Percentiles rank a stretch among this genome's conserved stretches.
Evolutionary conservation across 345 rosid species (phyloP).

Genomic region (Ailanthus altissimus): DNA sequence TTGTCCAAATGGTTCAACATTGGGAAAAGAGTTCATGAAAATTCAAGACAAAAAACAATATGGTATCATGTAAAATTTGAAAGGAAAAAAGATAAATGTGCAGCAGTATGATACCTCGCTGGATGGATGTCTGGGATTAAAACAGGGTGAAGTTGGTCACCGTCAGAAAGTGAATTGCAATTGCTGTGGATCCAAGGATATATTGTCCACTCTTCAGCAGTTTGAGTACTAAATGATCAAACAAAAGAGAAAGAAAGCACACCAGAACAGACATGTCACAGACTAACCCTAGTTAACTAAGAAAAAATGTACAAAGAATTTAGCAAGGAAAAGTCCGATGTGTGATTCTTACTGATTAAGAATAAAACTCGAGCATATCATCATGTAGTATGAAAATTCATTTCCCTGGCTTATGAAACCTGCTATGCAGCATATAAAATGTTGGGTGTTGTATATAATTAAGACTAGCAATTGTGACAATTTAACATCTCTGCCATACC

Average conservation of each 20-base stretch:
- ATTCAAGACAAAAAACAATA: neutral
- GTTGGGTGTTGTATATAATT: constrained; percentile 9
- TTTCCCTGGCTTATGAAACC: constrained; percentile 99
- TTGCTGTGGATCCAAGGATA: constrained; percentile 98
- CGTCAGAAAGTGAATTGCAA: constrained; percentile 87
- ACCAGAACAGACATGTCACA: constrained; percentile 4
- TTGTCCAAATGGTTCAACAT: neutral
- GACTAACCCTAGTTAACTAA: neutral
- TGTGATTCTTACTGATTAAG: constrained; percentile 74
- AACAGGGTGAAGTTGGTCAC: constrained; percentile 85
- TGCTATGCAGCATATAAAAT: constrained; percentile 38
- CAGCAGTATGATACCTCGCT: constrained; percentile 62
- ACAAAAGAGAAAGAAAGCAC: neutral
- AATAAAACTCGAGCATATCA: constrained; percentile 98
- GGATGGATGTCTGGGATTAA: constrained; percentile 89
- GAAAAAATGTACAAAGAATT: constrained; percentile 10
- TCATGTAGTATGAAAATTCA: constrained; percentile 99
- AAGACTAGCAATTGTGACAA: neutral
- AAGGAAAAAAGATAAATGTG: neutral
- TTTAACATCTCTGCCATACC: constrained; percentile 48
- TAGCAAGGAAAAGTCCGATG: neutral
- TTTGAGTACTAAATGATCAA: constrained; percentile 46
- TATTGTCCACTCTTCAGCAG: constrained; percentile 81
- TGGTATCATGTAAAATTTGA: neutral
- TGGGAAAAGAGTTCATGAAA: neutral